Evolutionary conservation across 495 filamentous ascomycete species (phyloP).

Genomic region (Choiromyces venosus): DNA sequence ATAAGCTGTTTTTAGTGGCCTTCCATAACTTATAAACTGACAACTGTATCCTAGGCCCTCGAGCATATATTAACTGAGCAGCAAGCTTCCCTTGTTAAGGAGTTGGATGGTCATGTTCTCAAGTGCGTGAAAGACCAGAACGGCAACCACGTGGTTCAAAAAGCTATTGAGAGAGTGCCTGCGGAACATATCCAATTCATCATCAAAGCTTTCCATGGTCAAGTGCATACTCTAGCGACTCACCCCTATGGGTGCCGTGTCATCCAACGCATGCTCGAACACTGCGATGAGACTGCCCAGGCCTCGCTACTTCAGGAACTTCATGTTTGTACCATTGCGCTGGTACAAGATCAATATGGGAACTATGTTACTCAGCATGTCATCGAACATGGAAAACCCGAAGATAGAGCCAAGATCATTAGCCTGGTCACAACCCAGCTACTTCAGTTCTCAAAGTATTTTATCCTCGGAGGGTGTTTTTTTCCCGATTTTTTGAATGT

Average conservation of each 20-base stretch:
- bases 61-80: constrained; percentile 89
- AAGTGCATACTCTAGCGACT: constrained; percentile 69
- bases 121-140: constrained; percentile 83
- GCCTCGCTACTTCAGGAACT: constrained; percentile 70
- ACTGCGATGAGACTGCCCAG: constrained; percentile 68
- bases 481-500: constrained; percentile 10
- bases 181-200: constrained; percentile 79
- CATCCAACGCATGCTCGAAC: constrained; percentile 86
- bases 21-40: constrained; percentile 12
- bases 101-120: constrained; percentile 72
- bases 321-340: constrained; percentile 60
- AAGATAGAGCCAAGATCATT: constrained; percentile 70
- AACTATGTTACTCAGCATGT: constrained; percentile 98
- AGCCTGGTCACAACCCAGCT: constrained; percentile 64
- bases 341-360: constrained; percentile 86
- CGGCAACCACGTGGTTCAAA: constrained; percentile 96
- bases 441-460: constrained; percentile 64
- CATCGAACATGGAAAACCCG: constrained; percentile 71
- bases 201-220: constrained; percentile 73
- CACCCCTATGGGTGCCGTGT: constrained; percentile 90
- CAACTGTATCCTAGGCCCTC: constrained; percentile 58
- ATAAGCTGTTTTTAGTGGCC: constrained; percentile 11
- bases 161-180: constrained; percentile 82
- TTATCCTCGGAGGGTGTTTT: background rate
- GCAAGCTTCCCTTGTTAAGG: constrained; percentile 75